Percentiles rank a stretch among this genome's conserved stretches.
Evolutionary conservation across 257 asterid species (phyloP).

Genomic region (Petunia secreta): DNA sequence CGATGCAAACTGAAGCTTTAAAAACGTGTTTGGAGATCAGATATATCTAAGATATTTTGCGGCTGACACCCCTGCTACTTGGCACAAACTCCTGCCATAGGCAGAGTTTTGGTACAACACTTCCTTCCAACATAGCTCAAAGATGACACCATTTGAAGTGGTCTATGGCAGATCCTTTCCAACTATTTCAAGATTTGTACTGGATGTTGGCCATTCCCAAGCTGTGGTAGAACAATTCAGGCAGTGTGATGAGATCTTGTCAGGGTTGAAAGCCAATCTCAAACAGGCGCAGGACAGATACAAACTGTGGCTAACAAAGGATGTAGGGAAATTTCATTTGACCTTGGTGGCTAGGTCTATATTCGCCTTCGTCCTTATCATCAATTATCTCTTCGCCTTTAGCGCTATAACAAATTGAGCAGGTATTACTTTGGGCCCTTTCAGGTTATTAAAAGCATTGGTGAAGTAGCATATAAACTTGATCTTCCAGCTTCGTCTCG

Average conservation of each 20-base stretch:
- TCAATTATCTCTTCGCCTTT: neutral
- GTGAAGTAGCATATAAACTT: neutral
- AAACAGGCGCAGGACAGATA: neutral
- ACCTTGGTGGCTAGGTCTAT: neutral
- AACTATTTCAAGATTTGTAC: neutral
- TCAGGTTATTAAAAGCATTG: neutral
- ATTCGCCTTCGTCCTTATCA: neutral
- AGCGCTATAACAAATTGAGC: neutral
- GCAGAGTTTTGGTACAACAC: neutral
- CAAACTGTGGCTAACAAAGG: neutral
- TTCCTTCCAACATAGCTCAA: neutral
- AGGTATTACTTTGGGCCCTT: neutral
- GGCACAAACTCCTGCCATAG: neutral
- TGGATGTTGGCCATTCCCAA: neutral
- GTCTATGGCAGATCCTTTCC: neutral
- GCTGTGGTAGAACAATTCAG: neutral
- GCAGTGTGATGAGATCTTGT: neutral
- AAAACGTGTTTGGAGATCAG: neutral
- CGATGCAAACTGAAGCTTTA: neutral
- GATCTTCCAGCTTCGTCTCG: neutral
- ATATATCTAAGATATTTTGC: neutral
- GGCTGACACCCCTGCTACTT: neutral
- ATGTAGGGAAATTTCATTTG: neutral
- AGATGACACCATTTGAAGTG: constrained; percentile 6
- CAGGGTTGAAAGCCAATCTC: neutral